Conservation (phyloP, 495 filamentous ascomycete species). For the Neurospora tetraspora region DNA sequence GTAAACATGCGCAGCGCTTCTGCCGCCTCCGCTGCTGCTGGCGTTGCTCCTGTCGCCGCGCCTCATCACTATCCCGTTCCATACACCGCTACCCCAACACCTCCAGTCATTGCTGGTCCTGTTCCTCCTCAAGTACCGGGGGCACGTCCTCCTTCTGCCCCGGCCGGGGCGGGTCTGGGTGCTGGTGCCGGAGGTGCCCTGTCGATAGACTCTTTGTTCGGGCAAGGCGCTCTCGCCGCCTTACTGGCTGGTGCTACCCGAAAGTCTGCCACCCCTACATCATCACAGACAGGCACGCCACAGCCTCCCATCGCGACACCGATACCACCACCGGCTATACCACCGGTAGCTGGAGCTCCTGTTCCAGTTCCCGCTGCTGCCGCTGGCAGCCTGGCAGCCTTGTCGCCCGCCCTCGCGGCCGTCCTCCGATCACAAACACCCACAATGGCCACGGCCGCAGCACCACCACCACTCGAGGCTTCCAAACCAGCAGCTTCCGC, state of each 20-base stretch:
- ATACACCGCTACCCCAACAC: constrained; percentile 16
- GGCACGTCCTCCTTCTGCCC: constrained; percentile 13
- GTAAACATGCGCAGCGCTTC: constrained; percentile 36
- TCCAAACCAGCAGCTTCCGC: constrained; percentile 3
- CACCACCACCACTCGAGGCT: not conserved
- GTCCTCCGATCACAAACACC: constrained; percentile 15
- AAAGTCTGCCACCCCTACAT: constrained; percentile 34
- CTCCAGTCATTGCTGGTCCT: constrained; percentile 11
- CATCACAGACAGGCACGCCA: constrained; percentile 28
- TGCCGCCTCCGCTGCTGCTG: not conserved
- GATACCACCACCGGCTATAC: constrained; percentile 7
- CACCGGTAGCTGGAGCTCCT: not conserved
- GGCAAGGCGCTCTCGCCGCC: constrained; percentile 41
- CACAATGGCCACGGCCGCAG: constrained; percentile 9
- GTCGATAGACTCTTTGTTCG: constrained; percentile 42
- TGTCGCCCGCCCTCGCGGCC: constrained; percentile 2
- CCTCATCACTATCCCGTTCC: constrained; percentile 8
- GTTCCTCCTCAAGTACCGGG: constrained; percentile 13
- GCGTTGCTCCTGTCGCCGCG: constrained; percentile 7
- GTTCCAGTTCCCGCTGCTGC: constrained; percentile 10
- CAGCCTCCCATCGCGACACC: constrained; percentile 25
- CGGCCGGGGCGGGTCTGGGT: constrained; percentile 14
- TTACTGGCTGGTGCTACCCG: constrained; percentile 27
- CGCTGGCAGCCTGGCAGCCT: not conserved
- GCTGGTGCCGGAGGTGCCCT: constrained; percentile 19